These are phyloP conservation scores for Aspergillus quadricinctus DNA, from an alignment of 2,329 filamentous ascomycete genomes.

Conservation along the genomic window DNA sequence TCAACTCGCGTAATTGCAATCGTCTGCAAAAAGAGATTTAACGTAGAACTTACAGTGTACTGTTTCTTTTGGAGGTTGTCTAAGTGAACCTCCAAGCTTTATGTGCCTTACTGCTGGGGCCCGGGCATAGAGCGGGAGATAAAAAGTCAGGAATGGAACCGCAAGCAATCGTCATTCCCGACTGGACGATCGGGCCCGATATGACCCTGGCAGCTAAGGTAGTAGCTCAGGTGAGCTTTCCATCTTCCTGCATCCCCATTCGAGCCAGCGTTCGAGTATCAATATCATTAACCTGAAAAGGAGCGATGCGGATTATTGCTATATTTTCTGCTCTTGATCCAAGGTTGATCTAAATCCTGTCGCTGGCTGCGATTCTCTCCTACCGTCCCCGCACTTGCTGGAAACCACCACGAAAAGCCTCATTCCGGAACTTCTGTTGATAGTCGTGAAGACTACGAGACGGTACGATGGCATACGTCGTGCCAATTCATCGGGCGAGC, in stretches of 20 bases:
- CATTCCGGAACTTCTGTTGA: neutral
- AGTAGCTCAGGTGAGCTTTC: neutral
- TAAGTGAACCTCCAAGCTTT: no score
- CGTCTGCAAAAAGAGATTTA: neutral
- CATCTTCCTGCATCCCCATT: neutral
- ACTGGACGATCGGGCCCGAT: neutral
- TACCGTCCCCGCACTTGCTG: neutral
- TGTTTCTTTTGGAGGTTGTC: neutral
- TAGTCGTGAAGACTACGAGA: neutral
- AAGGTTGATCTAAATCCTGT: neutral
- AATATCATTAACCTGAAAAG: neutral
- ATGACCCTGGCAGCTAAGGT: neutral
- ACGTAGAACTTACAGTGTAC: neutral
- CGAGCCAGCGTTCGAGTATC: neutral
- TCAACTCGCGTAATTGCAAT: neutral
- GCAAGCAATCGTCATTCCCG: neutral
- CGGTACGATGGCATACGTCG: slow-evolving; percentile 78
- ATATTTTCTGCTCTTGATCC: neutral
- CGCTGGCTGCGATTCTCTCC: neutral
- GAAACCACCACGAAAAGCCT: neutral
- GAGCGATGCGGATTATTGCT: neutral
- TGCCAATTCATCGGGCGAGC: slow-evolving; percentile 86
- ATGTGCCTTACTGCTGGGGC: neutral
- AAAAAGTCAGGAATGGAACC: neutral
- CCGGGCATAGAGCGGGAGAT: neutral